A percentile compares a stretch with the other conserved stretches of the same genome.
These are phyloP conservation scores for Paecilomyces dactylethromorphus DNA, from an alignment of 2,329 filamentous ascomycete genomes.

Conservation along the genomic window DNA sequence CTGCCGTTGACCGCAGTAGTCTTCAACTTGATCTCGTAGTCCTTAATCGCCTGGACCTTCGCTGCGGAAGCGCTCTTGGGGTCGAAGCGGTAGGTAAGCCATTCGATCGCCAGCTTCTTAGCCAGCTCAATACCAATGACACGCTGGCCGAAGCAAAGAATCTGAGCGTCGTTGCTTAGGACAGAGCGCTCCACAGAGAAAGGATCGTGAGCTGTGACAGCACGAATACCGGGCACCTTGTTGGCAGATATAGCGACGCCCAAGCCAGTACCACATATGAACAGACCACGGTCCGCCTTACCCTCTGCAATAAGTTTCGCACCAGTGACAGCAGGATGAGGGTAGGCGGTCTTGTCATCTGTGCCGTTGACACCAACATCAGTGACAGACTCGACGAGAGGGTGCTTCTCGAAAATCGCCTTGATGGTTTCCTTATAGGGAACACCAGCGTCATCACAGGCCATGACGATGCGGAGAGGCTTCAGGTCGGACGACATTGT, in stretches of 20 bases:
- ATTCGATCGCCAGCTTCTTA: slow-evolving; percentile 69
- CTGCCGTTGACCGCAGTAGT: not conserved
- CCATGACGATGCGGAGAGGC: slow-evolving; percentile 55
- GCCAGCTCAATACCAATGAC: slow-evolving; percentile 78
- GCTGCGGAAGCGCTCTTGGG: slow-evolving; percentile 56
- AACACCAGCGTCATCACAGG: slow-evolving; percentile 66
- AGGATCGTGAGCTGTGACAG: slow-evolving; percentile 83
- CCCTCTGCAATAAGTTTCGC: slow-evolving; percentile 48
- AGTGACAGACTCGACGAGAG: slow-evolving; percentile 59
- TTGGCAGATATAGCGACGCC: slow-evolving; percentile 86
- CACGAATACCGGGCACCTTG: slow-evolving; percentile 75
- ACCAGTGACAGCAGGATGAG: slow-evolving; percentile 68
- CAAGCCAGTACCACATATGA: slow-evolving; percentile 77
- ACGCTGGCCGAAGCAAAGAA: slow-evolving; percentile 78
- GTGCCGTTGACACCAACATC: slow-evolving; percentile 66
- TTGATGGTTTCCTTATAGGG: slow-evolving; percentile 75
- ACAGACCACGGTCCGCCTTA: slow-evolving; percentile 65
- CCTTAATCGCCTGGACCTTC: slow-evolving; percentile 46
- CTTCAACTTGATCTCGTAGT: slow-evolving; percentile 34
- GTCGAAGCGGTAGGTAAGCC: slow-evolving; percentile 79
- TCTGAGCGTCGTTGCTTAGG: slow-evolving; percentile 79
- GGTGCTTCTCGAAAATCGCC: slow-evolving; percentile 60
- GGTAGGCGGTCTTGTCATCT: slow-evolving; percentile 74
- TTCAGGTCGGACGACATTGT: slow-evolving; percentile 26
- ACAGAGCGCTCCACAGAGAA: slow-evolving; percentile 77